Evolutionary conservation across 768 basidiomycete genomes (phyloP), one percentile per base, ranked within the genome.

Genomic region (Holtermanniella nyarrowii): DNA sequence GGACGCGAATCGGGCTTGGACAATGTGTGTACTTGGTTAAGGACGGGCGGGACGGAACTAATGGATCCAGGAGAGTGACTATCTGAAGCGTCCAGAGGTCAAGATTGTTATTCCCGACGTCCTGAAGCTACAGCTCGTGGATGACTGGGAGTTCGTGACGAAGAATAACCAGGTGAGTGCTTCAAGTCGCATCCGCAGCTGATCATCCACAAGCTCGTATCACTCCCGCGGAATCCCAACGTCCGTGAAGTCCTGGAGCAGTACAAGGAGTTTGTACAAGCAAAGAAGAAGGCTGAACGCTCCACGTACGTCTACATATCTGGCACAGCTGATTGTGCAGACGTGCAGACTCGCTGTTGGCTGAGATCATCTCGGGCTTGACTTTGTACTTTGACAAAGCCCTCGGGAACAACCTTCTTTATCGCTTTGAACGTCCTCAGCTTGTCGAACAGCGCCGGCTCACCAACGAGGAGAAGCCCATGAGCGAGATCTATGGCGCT

Each of bases 61-160:
- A 18, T 22, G 26, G 7, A 41, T 42, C 20, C 60, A 74, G 70
- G 74, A 90, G 79, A 86, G 87, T 48, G 90, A 93, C 23, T 79
- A 75, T 54, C 75, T 75, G 65, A 82, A 81, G 69, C 82, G 85
- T 58, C 84, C 87, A 0, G 91, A 97, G 63, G 82, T 97, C 78
- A 88, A 87, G 73, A 76, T 99, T 46, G 79, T 76, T 53, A 82
- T 95, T 3, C 95, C 93, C 0, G 95, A 96, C 61, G 70, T 79
- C n/a, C 77, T 97, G 56, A 96, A 95, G 70, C 78, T 82, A 25
- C 77, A 85, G 44, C 77, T 99, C 31, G 90, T 97, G 1, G 90
- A 97, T 64, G 95, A 97, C 60, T 99, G 95, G 95, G 93, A 97
- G 72, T 81, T 83, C 3, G 82, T 97, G 37, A 97, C 95, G 48